Conservation (phyloP, 2,329 filamentous ascomycete species). For the Davidsoniella eucalypti region DNA sequence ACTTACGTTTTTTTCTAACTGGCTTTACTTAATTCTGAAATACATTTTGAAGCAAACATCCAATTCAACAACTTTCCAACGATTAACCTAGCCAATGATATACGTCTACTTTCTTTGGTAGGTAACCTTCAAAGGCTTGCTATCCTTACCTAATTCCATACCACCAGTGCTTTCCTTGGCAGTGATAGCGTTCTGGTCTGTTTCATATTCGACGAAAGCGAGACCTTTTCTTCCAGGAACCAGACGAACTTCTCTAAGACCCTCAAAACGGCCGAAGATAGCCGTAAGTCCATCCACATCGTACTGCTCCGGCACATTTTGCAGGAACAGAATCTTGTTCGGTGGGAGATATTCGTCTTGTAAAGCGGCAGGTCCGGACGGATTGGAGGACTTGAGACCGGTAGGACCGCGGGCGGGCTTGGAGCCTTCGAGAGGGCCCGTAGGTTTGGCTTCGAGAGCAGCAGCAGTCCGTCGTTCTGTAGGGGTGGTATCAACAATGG, state of each 20-base stretch:
- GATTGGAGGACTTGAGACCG: slow-evolving; percentile 61
- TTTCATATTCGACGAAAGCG: slow-evolving; percentile 93
- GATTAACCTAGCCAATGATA: not conserved
- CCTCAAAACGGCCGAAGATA: slow-evolving; percentile 80
- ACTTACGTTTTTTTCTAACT: too few species aligned
- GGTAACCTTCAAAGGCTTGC: slow-evolving; percentile 75
- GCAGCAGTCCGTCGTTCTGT: slow-evolving; percentile 63
- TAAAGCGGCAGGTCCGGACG: slow-evolving; percentile 53
- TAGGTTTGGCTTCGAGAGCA: slow-evolving; percentile 58
- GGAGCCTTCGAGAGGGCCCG: slow-evolving; percentile 39
- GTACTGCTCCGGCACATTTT: slow-evolving; percentile 78
- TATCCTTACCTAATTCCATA: slow-evolving; percentile 49
- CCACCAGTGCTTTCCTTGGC: slow-evolving; percentile 89
- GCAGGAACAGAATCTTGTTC: slow-evolving; percentile 91
- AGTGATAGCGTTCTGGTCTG: slow-evolving; percentile 72
- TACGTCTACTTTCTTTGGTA: slow-evolving; percentile 67
- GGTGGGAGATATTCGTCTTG: slow-evolving; percentile 97
- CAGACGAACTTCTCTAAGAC: slow-evolving; percentile 80
- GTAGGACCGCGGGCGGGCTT: slow-evolving; percentile 33
- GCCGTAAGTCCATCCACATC: slow-evolving; percentile 62
- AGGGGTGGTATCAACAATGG: slow-evolving; percentile 23
- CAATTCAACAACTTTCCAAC: not conserved
- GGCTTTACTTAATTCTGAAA: not conserved
- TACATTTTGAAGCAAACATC: not conserved
- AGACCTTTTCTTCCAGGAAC: slow-evolving; percentile 78